Percentiles rank a stretch among this genome's conserved stretches.
Evolutionary conservation across 108 stramenopile genomes (phyloP).

Genomic region (Cyclotella kingstonii): DNA sequence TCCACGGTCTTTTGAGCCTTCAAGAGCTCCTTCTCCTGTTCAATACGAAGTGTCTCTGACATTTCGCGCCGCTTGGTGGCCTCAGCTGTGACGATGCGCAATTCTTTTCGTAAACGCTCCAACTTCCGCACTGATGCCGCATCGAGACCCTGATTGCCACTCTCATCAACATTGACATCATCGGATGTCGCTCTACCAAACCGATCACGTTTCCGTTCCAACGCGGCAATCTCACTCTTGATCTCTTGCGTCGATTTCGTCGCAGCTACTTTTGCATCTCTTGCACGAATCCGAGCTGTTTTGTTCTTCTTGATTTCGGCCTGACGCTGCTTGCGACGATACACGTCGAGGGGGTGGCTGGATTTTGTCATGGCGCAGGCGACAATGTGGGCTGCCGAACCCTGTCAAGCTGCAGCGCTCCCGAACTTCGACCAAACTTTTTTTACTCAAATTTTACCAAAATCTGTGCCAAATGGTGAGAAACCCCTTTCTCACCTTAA

Average conservation of each 20-base stretch:
- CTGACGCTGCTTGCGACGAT: conserved; percentile 56
- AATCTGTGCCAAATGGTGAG: too few species aligned
- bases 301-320: conserved; percentile 76
- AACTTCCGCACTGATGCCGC: conserved; percentile 47
- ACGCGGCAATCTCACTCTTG: conserved; percentile 21
- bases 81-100: conserved; percentile 54
- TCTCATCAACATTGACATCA: conserved; percentile 11
- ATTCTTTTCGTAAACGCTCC: conserved; percentile 71
- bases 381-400: too few species aligned
- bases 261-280: conserved; percentile 70
- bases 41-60: conserved; percentile 32
- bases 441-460: too few species aligned
- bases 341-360: conserved; percentile 38
- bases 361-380: conserved; percentile 49
- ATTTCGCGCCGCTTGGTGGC: conserved; percentile 30
- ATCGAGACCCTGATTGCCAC: conserved; percentile 23
- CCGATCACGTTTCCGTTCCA: conserved; percentile 31
- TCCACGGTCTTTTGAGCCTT: conserved; percentile 31
- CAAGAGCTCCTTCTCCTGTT: conserved; percentile 18
- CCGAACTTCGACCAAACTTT: too few species aligned
- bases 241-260: conserved; percentile 59
- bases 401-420: too few species aligned
- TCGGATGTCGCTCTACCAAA: conserved; percentile 5
- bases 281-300: conserved; percentile 56
- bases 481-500: too few species aligned